phyloP scores from a whole-genome alignment of 1,284 basidiomycete species.

The Austroboletus niveus region DNA sequence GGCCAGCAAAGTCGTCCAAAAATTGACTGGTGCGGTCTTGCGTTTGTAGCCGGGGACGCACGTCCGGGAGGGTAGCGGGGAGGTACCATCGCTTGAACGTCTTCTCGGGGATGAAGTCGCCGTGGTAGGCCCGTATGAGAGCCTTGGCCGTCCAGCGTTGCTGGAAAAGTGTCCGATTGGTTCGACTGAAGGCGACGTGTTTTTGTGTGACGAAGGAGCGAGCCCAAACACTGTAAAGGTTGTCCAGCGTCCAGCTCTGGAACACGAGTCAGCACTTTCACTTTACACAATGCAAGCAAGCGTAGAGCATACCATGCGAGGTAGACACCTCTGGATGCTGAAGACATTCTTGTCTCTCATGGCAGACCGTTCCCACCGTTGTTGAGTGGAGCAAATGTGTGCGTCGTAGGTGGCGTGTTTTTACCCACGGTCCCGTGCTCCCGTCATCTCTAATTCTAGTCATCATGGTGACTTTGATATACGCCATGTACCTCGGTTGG shows the following conservation, averaged over 20 bases:
- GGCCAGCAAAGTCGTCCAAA: constrained; percentile 58
- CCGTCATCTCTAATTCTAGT: not conserved
- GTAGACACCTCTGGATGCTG: constrained; percentile 42
- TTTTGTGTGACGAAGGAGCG: constrained; percentile 52
- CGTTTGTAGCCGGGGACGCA: constrained; percentile 56
- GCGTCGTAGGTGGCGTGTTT: too few species aligned
- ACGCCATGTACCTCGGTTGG: constrained; percentile 19
- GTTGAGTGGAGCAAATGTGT: not conserved
- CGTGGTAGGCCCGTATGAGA: constrained; percentile 93
- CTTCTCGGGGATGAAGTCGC: constrained; percentile 91
- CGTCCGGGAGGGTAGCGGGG: constrained; percentile 83
- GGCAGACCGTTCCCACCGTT: not conserved
- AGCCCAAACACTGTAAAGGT: constrained; percentile 79
- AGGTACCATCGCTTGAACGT: constrained; percentile 96
- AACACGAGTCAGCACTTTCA: constrained; percentile 6
- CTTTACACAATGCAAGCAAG: not conserved
- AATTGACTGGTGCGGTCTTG: constrained; percentile 42
- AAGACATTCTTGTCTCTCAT: constrained; percentile 49
- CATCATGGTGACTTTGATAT: constrained; percentile 14
- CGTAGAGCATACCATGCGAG: constrained; percentile 44
- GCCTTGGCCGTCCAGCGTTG: constrained; percentile 91
- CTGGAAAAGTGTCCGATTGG: constrained; percentile 77
- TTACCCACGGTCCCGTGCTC: too few species aligned
- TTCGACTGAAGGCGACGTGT: constrained; percentile 58
- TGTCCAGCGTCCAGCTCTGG: constrained; percentile 80